Percentiles rank a stretch among this genome's conserved stretches.
Evolutionary conservation across 148 eudicot species (phyloP).

Genomic region (Chenopodium quinoa): DNA sequence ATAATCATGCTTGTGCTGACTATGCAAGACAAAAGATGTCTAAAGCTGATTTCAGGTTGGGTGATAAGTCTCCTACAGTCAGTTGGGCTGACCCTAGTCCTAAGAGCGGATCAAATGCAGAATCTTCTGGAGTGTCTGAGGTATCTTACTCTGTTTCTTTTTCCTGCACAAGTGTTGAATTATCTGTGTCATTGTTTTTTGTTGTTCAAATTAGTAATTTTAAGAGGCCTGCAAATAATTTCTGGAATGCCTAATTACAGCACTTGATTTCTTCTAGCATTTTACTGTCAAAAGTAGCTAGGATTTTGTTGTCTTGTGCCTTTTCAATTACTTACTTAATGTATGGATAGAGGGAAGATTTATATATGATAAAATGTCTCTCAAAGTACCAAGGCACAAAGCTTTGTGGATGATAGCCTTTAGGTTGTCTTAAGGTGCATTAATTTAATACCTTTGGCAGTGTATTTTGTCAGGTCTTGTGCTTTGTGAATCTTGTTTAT

Average conservation of each 20-base stretch:
- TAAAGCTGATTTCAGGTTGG: conserved; percentile 74
- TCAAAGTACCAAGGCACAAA: background rate
- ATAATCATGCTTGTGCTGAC: conserved; percentile 96
- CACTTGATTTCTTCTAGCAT: background rate
- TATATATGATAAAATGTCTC: background rate
- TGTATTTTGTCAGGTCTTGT: background rate
- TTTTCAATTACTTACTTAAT: too few species aligned
- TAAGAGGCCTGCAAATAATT: background rate
- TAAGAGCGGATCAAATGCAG: conserved; percentile 36
- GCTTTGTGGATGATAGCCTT: background rate
- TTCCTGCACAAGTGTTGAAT: background rate
- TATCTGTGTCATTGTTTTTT: background rate
- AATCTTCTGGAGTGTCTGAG: conserved; percentile 72
- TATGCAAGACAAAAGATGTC: conserved; percentile 88
- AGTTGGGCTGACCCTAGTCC: conserved; percentile 93
- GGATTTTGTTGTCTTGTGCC: background rate
- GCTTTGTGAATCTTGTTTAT: background rate
- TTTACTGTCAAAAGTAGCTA: background rate
- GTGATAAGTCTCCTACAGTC: conserved; percentile 80
- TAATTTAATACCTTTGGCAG: background rate
- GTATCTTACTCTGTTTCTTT: conserved; percentile 26
- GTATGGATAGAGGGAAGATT: background rate
- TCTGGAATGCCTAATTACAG: background rate
- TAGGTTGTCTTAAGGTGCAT: background rate
- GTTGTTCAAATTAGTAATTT: background rate